phyloP scores from a whole-genome alignment of 495 filamentous ascomycete species.

The Podospora australis region DNA sequence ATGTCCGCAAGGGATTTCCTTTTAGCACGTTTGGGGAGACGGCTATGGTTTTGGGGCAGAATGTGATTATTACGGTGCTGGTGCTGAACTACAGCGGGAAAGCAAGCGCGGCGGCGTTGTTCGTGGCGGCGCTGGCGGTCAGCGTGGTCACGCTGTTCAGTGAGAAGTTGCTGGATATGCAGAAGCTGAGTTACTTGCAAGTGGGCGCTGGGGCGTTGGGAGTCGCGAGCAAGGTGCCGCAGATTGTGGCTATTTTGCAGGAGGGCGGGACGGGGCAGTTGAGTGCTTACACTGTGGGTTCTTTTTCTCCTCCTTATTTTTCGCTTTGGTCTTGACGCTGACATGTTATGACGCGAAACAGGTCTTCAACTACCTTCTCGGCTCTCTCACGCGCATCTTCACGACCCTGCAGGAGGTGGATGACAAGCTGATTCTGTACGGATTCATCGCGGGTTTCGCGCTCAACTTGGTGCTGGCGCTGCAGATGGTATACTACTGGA shows the following conservation, averaged over 20 bases:
- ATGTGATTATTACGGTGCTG: conserved; percentile 77
- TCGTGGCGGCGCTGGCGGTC: conserved; percentile 67
- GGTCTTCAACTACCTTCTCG: conserved; percentile 96
- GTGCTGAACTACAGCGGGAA: conserved; percentile 74
- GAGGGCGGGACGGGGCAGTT: conserved; percentile 89
- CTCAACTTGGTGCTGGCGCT: conserved; percentile 79
- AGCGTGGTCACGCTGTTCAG: conserved; percentile 63
- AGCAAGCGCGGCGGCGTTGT: conserved; percentile 54
- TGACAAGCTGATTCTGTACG: conserved; percentile 89
- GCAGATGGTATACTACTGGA: conserved; percentile 98
- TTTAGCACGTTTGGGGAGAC: conserved; percentile 96
- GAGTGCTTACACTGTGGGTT: conserved; percentile 86
- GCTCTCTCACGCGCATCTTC: conserved; percentile 88
- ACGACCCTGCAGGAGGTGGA: conserved; percentile 95
- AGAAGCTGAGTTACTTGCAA: conserved; percentile 69
- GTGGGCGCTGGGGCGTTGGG: conserved; percentile 75
- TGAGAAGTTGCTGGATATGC: conserved; percentile 57
- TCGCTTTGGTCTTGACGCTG: no score
- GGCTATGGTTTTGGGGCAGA: conserved; percentile 82
- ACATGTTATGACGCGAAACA: conserved; percentile 28
- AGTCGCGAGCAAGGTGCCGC: conserved; percentile 84
- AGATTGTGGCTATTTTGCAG: conserved; percentile 77
- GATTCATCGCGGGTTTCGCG: conserved; percentile 80
- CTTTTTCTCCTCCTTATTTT: neutral
- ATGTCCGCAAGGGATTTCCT: conserved; percentile 80